Conservation (phyloP, 257 asterid genomes). For the Avicennia marina region DNA sequence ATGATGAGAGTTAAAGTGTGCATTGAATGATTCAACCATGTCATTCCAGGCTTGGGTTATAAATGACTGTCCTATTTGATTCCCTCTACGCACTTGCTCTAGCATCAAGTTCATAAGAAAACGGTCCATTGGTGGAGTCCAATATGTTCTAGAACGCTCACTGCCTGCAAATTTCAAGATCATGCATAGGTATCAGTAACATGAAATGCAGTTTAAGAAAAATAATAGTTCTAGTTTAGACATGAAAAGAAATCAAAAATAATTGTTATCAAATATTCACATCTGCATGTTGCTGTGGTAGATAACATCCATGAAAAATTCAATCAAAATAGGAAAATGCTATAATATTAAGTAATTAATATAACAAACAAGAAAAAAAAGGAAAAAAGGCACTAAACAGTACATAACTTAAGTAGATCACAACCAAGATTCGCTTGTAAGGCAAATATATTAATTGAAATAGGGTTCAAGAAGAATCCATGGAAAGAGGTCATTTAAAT, state of each 20-base stretch:
- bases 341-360: not conserved
- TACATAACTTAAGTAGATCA: not conserved
- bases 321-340: not conserved
- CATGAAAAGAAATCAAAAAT: not conserved
- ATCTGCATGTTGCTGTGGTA: not conserved
- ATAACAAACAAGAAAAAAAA: not conserved
- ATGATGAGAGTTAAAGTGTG: conserved; percentile 27
- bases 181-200: not conserved
- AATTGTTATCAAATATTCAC: not conserved
- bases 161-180: conserved; percentile 24
- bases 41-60: conserved; percentile 41
- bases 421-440: not conserved
- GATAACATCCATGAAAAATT: not conserved
- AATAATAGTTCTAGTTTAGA: not conserved
- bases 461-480: not conserved
- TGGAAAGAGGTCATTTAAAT: not conserved
- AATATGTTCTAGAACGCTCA: conserved; percentile 36
- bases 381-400: not conserved
- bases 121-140: conserved; percentile 45
- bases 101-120: conserved; percentile 35
- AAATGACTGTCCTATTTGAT: conserved; percentile 32
- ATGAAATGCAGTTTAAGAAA: too few species aligned
- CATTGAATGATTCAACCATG: conserved; percentile 34
- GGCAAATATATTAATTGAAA: too few species aligned
- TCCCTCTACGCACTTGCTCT: conserved; percentile 35